phyloP scores from a whole-genome alignment of 2,329 filamentous ascomycete genomes.

The Cephalotrichum gorgonifer region DNA sequence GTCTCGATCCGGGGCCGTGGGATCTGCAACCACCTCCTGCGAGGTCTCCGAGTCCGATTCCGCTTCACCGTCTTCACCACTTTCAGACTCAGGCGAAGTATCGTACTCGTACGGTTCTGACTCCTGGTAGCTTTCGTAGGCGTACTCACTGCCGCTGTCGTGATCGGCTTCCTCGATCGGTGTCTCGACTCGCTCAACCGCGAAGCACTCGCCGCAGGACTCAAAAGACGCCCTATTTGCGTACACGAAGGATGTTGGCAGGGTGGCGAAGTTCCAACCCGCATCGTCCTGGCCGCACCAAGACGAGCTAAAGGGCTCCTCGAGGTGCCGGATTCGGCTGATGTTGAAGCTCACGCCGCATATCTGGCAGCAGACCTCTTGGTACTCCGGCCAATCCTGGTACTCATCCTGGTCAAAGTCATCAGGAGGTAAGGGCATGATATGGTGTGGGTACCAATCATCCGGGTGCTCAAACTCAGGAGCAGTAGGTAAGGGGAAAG shows the following conservation, averaged over 20 bases:
- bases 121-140: background rate
- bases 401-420: too few relatives aligned
- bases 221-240: background rate
- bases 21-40: too few relatives aligned
- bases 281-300: too few relatives aligned
- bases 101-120: background rate
- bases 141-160: background rate
- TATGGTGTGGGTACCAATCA: too few relatives aligned
- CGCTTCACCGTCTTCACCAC: background rate
- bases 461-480: too few relatives aligned
- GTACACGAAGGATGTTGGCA: background rate
- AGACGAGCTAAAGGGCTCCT: slow-evolving; percentile 14
- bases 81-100: background rate
- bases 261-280: slow-evolving; percentile 12
- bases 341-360: slow-evolving; percentile 20
- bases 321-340: slow-evolving; percentile 11
- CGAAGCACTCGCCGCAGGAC: background rate
- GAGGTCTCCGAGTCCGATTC: too few relatives aligned
- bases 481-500: too few relatives aligned
- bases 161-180: background rate
- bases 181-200: too few relatives aligned
- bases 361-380: slow-evolving; percentile 14
- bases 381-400: too few relatives aligned
- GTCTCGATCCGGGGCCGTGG: background rate
- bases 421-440: too few relatives aligned